Evolutionary conservation across 345 rosid genomes (phyloP).

Genomic region (Ceriops tagal): DNA sequence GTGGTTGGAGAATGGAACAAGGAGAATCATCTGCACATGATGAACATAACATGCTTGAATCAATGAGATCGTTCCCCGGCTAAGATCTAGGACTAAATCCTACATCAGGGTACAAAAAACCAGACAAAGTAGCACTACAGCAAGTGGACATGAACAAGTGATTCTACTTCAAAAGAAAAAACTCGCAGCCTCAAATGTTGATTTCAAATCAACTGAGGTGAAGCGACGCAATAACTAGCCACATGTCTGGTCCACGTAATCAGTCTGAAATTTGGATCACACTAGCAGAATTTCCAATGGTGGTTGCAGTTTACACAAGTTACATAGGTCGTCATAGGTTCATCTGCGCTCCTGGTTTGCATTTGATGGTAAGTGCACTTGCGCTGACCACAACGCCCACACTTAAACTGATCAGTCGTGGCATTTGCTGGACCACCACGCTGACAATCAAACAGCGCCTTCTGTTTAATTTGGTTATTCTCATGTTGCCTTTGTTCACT

Average conservation of each 20-base stretch:
- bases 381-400: constrained; percentile 83
- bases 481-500: constrained; percentile 73
- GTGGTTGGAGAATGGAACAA: constrained; percentile 30
- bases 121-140: no score
- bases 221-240: no score
- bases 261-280: constrained; percentile 10
- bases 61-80: no score
- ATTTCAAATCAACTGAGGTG: no score
- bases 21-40: constrained; percentile 34
- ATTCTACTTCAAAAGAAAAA: no score
- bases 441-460: constrained; percentile 68
- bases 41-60: no score
- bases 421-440: constrained; percentile 64
- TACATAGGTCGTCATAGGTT: constrained; percentile 89
- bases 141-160: no score
- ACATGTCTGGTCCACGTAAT: neutral
- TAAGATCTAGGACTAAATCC: no score
- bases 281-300: constrained; percentile 81
- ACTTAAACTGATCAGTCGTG: constrained; percentile 85
- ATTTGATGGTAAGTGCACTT: constrained; percentile 74
- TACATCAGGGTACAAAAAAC: no score
- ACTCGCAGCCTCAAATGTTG: no score
- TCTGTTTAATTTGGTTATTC: constrained; percentile 73
- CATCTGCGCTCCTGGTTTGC: constrained; percentile 97
- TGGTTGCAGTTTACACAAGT: constrained; percentile 75